Conservation (phyloP, 225 moss, liverwort and hornwort genomes). For the Rhytidiadelphus loreus region DNA sequence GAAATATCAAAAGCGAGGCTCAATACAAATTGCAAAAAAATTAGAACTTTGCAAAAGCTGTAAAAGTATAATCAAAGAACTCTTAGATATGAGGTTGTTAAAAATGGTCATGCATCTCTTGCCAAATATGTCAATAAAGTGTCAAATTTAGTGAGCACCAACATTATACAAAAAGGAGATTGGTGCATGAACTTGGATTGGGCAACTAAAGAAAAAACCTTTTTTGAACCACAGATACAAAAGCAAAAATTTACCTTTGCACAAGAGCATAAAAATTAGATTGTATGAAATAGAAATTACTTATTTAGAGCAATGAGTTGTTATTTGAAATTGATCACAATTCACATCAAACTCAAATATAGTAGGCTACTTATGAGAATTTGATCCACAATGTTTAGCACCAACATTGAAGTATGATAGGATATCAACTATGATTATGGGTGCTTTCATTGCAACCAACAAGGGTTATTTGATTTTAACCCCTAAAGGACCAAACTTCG, state of each 20-base stretch:
- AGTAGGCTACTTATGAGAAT: no score
- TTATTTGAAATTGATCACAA: not conserved
- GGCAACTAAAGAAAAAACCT: not conserved
- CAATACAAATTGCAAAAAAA: not conserved
- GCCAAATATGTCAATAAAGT: not conserved
- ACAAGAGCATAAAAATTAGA: not conserved
- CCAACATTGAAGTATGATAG: no score
- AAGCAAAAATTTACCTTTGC: rapidly evolving
- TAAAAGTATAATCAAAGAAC: not conserved
- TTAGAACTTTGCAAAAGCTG: rapidly evolving
- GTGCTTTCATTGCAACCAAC: no score
- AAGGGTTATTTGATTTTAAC: no score
- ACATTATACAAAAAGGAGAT: rapidly evolving
- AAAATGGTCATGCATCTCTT: not conserved
- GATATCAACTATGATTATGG: no score
- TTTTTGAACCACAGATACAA: not conserved
- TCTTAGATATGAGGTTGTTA: not conserved
- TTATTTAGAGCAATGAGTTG: not conserved
- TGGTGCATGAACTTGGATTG: not conserved
- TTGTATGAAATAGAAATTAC: not conserved
- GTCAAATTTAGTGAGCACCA: not conserved
- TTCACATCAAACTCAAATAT: no score
- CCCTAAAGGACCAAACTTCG: no score
- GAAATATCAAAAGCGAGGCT: not conserved
- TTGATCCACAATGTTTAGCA: no score